These are phyloP conservation scores for Croton setiger DNA, from an alignment of 441 rosid species.

Conservation along the genomic window DNA sequence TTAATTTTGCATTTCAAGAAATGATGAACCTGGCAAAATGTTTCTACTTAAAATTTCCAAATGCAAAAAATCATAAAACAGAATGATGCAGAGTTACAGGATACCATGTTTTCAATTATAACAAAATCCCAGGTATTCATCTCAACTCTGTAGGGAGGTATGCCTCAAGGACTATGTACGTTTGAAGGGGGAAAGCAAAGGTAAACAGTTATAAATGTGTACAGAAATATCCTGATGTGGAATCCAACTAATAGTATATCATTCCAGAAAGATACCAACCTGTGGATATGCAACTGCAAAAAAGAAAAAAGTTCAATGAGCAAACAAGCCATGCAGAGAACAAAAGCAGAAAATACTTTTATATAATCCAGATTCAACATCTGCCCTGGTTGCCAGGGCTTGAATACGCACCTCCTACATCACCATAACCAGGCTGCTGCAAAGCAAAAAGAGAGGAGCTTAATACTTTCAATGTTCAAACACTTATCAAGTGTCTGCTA, in stretches of 20 bases:
- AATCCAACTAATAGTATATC: slow-evolving; percentile 3
- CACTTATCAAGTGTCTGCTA: neutral
- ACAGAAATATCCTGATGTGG: slow-evolving; percentile 2
- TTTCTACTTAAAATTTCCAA: neutral
- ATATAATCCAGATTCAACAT: slow-evolving; percentile 21
- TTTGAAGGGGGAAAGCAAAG: neutral
- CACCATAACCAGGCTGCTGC: slow-evolving; percentile 77
- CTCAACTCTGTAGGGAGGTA: neutral
- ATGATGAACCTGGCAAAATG: neutral
- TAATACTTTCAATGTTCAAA: slow-evolving; percentile 8
- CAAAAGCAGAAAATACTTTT: slow-evolving; percentile 12
- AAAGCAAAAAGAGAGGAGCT: slow-evolving; percentile 25
- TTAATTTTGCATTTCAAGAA: neutral
- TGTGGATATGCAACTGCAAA: slow-evolving; percentile 85
- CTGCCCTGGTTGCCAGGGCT: slow-evolving; percentile 38
- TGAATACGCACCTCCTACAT: slow-evolving; percentile 66
- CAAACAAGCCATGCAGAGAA: slow-evolving; percentile 20
- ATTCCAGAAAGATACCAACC: slow-evolving; percentile 54
- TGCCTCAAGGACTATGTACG: neutral
- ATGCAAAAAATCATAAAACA: neutral
- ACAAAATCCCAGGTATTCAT: neutral
- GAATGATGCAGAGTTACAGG: neutral
- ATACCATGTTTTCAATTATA: neutral
- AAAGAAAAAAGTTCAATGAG: slow-evolving; percentile 26
- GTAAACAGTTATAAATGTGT: neutral